Evolutionary conservation across 768 basidiomycete species (phyloP), one percentile per base, ranked within the genome.

Genomic region (Kwoniella newhampshirensis): DNA sequence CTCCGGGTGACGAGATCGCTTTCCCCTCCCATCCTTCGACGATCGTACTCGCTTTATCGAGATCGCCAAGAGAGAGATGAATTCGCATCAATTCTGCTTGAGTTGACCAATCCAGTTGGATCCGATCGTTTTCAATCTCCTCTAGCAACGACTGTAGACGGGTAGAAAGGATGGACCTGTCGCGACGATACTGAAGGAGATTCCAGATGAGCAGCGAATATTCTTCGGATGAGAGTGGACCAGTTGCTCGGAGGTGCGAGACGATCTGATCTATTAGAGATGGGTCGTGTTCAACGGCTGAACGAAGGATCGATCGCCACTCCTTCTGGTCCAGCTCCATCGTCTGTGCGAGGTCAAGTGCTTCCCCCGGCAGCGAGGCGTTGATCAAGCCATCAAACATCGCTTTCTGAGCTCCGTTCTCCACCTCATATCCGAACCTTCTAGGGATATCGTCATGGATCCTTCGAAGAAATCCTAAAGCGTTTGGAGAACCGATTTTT

Each of bases 41-140:
- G 15, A 57, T 46, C 28, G 43, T 41, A 23, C 51, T 53, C 4
- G 62, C 66, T 27, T 54, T 23, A 4, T 50, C 62, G 7, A 63
- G 23, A n/a, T 67, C 59, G 0, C 60, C 59, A 0, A 67, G 37
- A 0, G 44, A 17, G 18, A 67, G 26, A 25, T 63, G 52, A 23
- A 67, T 17, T 15, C 50, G 40, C 27, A 62, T 47, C 21, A 67
- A 40, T 49, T 67, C 66, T 1, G 57, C 54, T 49, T 54, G 36
- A 5, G 56, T 20, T 0, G 26, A 18, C 4, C 27, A 32, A 12
- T 51, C 41, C 15, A 58, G 49, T 20, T 37, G 13, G 25, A 58
- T 46, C 0, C 32, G 15, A 11, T 37, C 15, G 4, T 23, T 23
- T 12, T 17, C 12, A 8, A 59, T 30, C 13, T 57, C 25, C 18